These are phyloP conservation scores for Ceratopteris richardii DNA, from an alignment of 75 land plant genomes.

Conservation along the genomic window DNA sequence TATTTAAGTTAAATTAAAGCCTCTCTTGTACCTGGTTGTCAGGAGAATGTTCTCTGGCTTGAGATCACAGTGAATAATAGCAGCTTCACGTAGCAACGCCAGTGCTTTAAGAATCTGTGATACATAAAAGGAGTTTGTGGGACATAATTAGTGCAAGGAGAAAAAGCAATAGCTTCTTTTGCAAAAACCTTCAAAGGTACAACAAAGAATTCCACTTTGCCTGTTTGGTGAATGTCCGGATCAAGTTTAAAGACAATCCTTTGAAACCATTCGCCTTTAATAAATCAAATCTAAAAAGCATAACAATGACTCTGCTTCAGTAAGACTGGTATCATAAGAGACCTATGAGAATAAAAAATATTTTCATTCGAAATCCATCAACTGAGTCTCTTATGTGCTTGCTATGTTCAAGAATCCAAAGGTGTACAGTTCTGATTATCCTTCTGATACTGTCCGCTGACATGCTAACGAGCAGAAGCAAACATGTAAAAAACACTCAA, in stretches of 20 bases:
- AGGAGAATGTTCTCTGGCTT: constrained; percentile 98
- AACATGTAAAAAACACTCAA: no score
- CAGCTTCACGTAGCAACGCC: constrained; percentile 72
- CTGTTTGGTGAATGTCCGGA: constrained; percentile 82
- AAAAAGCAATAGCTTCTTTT: no score
- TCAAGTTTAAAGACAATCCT: constrained; percentile 66
- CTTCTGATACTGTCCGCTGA: no score
- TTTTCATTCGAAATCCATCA: no score
- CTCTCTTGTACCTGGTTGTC: constrained; percentile 41
- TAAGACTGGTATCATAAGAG: no score
- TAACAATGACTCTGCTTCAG: background rate
- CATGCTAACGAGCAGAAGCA: no score
- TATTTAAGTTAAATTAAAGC: no score
- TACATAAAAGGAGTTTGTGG: background rate
- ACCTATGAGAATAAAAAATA: no score
- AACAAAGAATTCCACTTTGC: constrained; percentile 14
- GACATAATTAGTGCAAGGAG: background rate
- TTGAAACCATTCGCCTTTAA: constrained; percentile 59
- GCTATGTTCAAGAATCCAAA: no score
- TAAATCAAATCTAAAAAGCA: constrained; percentile 64
- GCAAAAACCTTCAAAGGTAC: no score
- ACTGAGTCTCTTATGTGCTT: no score
- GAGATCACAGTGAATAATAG: constrained; percentile 92
- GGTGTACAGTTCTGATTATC: no score
- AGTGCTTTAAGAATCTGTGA: constrained; percentile 72